Evolutionary conservation across 768 basidiomycete species (phyloP), one percentile per base, ranked within the genome.

Genomic region (Leucosporidium creatinivorum): DNA sequence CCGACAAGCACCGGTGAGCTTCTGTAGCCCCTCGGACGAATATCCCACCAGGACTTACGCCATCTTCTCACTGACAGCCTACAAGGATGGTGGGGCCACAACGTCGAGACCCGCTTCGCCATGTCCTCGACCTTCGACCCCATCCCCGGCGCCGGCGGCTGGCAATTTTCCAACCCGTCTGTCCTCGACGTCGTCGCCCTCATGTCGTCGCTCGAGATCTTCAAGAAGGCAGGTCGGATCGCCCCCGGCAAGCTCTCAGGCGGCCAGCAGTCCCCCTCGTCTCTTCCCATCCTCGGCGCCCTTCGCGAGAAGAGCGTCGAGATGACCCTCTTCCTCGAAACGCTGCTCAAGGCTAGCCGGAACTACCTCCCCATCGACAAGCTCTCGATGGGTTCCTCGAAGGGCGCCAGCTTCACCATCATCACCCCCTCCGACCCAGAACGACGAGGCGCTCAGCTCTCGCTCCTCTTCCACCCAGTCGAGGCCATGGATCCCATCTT

Each of bases 41-140:
- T 33, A 10, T 33, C n/a, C n/a, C n/a, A n/a, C n/a, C n/a, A n/a
- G n/a, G n/a, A n/a, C n/a, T n/a, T n/a, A n/a, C n/a, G n/a, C n/a
- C 19, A 28, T 54, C 60, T 15, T 26, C 36, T 44, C 23, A 13
- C 10, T 21, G 18, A 19, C 71, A 96, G 96, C 76, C 86, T 85
- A 68, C 87, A 91, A 50, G 96, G 96, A 55, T 99, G 96, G 96
- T 99, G 94, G 94, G 96, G 96, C 55, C 93, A 97, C 77, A 86
- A 91, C 74, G 83, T 86, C 33, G 76, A 81, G 62, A 93, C 92
- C 49, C 87, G 96, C 36, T 98, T 99, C 81, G 80, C 83, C 63
- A 98, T 98, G 94, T 87, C 89, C 31, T 81, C 87, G 18, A 81
- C 76, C 60, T 99, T 96, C 80, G 84, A 84, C 58, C 88, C 93